phyloP scores from a whole-genome alignment of 345 rosid species.

The Brassica nigra region DNA sequence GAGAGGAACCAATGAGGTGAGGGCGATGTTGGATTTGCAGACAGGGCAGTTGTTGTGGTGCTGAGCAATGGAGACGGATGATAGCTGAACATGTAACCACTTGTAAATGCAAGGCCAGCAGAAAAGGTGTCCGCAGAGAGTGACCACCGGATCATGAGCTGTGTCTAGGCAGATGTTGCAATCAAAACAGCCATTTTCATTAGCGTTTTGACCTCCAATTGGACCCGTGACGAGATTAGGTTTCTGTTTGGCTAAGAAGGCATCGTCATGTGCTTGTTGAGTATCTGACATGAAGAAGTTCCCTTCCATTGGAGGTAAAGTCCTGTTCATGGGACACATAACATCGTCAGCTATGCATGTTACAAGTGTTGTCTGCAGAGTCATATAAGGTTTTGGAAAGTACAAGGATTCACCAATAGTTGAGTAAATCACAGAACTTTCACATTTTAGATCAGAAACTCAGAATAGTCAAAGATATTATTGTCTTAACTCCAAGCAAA shows the following conservation, averaged over 20 bases:
- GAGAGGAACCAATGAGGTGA: slow-evolving; percentile 77
- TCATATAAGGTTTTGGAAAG: too few relatives aligned
- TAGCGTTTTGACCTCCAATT: slow-evolving; percentile 14
- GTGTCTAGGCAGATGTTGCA: slow-evolving; percentile 83
- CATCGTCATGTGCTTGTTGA: background rate
- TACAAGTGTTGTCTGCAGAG: too few relatives aligned
- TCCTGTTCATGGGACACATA: slow-evolving; percentile 34
- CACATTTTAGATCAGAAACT: background rate
- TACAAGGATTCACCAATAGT: background rate
- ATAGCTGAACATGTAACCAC: slow-evolving; percentile 41
- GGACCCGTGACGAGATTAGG: slow-evolving; percentile 36
- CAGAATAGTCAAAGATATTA: background rate
- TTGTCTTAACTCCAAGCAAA: background rate
- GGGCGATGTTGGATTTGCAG: slow-evolving; percentile 72
- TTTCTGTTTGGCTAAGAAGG: slow-evolving; percentile 39
- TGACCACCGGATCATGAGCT: slow-evolving; percentile 74
- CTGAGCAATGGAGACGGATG: slow-evolving; percentile 46
- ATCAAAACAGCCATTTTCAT: slow-evolving; percentile 53
- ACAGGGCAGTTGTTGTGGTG: slow-evolving; percentile 67
- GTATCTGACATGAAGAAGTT: slow-evolving; percentile 31
- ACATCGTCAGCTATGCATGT: background rate
- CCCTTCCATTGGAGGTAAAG: slow-evolving; percentile 43
- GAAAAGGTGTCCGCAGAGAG: slow-evolving; percentile 84
- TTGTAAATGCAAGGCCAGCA: slow-evolving; percentile 89
- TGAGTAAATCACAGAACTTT: background rate